phyloP scores from a whole-genome alignment of 257 asterid genomes.

The Nicotiana otophora region DNA sequence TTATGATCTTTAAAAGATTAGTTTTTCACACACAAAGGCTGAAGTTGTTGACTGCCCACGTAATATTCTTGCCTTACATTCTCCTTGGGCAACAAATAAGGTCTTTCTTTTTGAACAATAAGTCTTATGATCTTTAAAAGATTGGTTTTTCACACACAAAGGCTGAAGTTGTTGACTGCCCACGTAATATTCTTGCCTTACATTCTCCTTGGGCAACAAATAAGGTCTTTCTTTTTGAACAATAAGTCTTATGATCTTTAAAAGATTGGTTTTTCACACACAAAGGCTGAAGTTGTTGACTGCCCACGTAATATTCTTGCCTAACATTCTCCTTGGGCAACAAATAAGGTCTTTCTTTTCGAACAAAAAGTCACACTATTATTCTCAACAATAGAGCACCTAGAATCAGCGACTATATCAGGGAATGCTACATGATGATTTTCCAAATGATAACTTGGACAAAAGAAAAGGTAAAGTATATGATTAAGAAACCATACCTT shows the following conservation, averaged over 20 bases:
- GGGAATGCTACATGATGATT: not conserved
- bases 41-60: not conserved
- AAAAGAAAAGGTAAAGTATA: not conserved
- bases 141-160: not conserved
- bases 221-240: not conserved
- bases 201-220: not conserved
- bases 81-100: not conserved
- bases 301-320: not conserved
- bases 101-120: not conserved
- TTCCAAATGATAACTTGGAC: not conserved
- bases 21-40: not conserved
- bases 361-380: not conserved
- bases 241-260: not conserved
- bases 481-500: constrained; percentile 45
- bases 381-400: constrained; percentile 2
- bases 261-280: not conserved
- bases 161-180: not conserved
- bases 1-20: not conserved
- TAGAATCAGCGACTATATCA: not conserved
- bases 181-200: not conserved
- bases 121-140: not conserved
- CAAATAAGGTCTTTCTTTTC: not conserved
- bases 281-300: not conserved
- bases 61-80: not conserved
- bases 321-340: not conserved